Percentiles rank a stretch among this genome's conserved stretches.
Evolutionary conservation across 805 yeast genomes (phyloP).

Genomic region (Lipomyces oligophaga): DNA sequence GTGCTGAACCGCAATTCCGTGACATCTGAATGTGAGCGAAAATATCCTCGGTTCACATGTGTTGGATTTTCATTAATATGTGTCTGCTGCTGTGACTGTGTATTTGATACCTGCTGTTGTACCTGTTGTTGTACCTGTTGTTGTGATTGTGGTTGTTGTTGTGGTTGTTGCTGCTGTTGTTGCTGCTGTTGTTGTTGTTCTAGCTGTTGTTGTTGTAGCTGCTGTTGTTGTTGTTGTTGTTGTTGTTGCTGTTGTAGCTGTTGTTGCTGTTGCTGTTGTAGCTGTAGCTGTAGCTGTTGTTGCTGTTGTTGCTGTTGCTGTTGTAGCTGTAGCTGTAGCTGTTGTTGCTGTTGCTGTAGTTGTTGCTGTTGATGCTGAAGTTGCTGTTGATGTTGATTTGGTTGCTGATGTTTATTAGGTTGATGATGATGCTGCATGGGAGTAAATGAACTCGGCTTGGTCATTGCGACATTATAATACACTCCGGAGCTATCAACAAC

Average conservation of each 20-base stretch:
- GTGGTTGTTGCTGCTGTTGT: not conserved
- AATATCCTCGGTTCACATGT: too few relatives aligned
- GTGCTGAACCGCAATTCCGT: too few relatives aligned
- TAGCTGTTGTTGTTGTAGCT: slow-evolving; percentile 1
- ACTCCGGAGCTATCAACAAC: too few relatives aligned
- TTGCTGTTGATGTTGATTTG: slow-evolving; percentile 3
- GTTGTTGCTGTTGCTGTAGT: slow-evolving; percentile 4
- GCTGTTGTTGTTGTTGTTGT: slow-evolving; percentile 4
- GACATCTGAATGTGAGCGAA: too few relatives aligned
- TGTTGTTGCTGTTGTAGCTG: slow-evolving; percentile 7
- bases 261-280: slow-evolving; percentile 4
- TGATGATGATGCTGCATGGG: too few relatives aligned
- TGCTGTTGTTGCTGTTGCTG: slow-evolving; percentile 5
- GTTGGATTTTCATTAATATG: too few relatives aligned
- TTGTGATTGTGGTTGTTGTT: not conserved
- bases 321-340: slow-evolving; percentile 4
- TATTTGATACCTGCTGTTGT: too few relatives aligned
- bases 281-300: slow-evolving; percentile 3
- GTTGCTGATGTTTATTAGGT: too few relatives aligned
- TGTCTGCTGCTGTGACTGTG: not conserved
- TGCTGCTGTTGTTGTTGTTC: not conserved
- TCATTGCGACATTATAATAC: too few relatives aligned
- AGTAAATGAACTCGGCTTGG: too few relatives aligned
- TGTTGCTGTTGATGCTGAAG: slow-evolving; percentile 5
- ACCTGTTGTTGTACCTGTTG: not conserved